A percentile compares a stretch with the other conserved stretches of the same genome.
Conservation (phyloP, 345 rosid genomes). For the Viola odorata region DNA sequence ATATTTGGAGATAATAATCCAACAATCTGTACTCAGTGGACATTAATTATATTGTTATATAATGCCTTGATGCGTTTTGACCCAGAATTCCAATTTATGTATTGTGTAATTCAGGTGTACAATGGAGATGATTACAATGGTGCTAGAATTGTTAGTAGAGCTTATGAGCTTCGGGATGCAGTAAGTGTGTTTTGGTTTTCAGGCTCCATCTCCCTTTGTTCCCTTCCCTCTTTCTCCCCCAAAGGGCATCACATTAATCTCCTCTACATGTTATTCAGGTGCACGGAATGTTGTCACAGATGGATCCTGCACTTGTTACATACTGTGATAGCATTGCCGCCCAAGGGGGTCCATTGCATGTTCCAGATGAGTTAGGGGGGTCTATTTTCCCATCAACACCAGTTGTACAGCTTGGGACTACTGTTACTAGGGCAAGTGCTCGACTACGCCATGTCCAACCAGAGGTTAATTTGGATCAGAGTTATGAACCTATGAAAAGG, state of each 20-base stretch:
- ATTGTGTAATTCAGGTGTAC: conserved; percentile 48
- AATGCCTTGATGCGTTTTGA: too few species aligned
- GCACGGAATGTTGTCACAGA: conserved; percentile 96
- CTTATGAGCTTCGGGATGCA: conserved; percentile 90
- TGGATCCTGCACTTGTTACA: conserved; percentile 86
- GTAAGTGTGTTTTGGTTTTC: conserved; percentile 36
- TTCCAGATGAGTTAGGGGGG: conserved; percentile 71
- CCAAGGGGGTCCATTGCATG: conserved; percentile 76
- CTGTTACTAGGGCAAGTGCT: conserved; percentile 82
- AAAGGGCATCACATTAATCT: background rate
- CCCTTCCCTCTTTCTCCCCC: background rate
- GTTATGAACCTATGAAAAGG: conserved; percentile 66
- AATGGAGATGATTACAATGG: conserved; percentile 97
- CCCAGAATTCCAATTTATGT: too few species aligned
- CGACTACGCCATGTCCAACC: conserved; percentile 93
- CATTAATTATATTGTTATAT: too few species aligned
- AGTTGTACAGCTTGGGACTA: conserved; percentile 73
- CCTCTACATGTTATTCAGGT: conserved; percentile 44
- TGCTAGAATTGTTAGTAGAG: conserved; percentile 88
- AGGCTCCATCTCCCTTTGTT: background rate
- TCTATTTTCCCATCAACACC: conserved; percentile 59
- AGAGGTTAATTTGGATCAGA: conserved; percentile 65
- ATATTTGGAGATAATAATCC: too few species aligned
- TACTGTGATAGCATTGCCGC: conserved; percentile 82
- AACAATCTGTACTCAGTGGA: too few species aligned